Conservation (phyloP, 2,329 filamentous ascomycete species). For the Xylariaceae sp. region DNA sequence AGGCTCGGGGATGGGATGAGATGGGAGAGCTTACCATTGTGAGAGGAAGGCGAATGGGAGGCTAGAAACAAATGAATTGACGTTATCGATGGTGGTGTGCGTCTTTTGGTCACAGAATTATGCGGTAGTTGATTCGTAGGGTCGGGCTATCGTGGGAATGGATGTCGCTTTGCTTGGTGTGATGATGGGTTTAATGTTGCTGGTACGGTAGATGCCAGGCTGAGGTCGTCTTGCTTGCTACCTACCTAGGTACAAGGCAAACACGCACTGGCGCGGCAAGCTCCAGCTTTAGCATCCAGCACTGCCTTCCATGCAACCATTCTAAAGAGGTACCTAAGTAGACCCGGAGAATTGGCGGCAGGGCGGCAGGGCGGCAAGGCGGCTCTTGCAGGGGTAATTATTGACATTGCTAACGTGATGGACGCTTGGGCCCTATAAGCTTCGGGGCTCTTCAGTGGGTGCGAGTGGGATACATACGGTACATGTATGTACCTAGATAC, state of each 20-base stretch:
- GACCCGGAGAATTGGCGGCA: too few species aligned
- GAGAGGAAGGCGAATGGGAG: constrained; percentile 19
- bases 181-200: constrained; percentile 35
- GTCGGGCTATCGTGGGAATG: neutral
- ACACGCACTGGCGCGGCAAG: constrained; percentile 37
- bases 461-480: too few species aligned
- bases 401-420: too few species aligned
- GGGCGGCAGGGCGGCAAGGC: too few species aligned
- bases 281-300: constrained; percentile 19
- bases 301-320: too few species aligned
- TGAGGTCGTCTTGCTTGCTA: constrained; percentile 13
- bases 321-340: neutral
- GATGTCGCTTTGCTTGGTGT: constrained; percentile 8
- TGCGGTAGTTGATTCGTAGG: neutral
- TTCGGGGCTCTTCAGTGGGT: too few species aligned
- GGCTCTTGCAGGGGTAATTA: too few species aligned
- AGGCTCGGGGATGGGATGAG: neutral
- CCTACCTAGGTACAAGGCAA: constrained; percentile 31
- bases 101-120: neutral
- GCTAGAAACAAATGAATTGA: neutral
- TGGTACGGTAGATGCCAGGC: constrained; percentile 7
- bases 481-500: too few species aligned
- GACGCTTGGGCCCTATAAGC: too few species aligned
- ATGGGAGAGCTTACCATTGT: constrained; percentile 44
- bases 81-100: neutral